phyloP scores from a whole-genome alignment of 495 filamentous ascomycete genomes.

The Hypoxylon fuscum region DNA sequence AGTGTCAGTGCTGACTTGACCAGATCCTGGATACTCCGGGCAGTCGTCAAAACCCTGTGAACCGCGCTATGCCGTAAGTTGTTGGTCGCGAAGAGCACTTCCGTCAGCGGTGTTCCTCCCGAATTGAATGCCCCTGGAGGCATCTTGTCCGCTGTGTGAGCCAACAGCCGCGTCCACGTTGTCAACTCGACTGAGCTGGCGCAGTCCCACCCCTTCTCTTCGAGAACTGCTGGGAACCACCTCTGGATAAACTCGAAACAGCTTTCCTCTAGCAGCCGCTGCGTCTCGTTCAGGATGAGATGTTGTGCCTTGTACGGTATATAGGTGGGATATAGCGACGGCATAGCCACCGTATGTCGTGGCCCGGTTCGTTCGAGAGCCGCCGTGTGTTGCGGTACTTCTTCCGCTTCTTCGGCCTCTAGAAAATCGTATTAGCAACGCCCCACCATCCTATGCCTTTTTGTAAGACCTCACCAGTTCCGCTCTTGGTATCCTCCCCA shows the following conservation, averaged over 20 bases:
- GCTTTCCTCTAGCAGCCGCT: slow-evolving; percentile 52
- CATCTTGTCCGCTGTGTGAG: slow-evolving; percentile 39
- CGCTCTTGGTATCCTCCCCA: slow-evolving; percentile 9
- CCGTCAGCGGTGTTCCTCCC: slow-evolving; percentile 20
- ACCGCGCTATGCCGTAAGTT: slow-evolving; percentile 49
- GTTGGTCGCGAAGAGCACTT: slow-evolving; percentile 42
- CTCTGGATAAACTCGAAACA: slow-evolving; percentile 51
- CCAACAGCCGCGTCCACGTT: slow-evolving; percentile 45
- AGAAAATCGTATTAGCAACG: slow-evolving; percentile 2
- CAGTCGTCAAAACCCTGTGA: slow-evolving; percentile 46
- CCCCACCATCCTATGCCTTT: too few species aligned
- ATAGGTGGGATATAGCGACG: slow-evolving; percentile 50
- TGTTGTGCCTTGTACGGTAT: slow-evolving; percentile 55
- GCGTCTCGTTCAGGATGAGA: slow-evolving; percentile 47
- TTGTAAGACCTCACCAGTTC: background rate
- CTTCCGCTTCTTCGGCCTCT: too few species aligned
- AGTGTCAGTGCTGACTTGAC: slow-evolving; percentile 44
- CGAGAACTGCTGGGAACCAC: slow-evolving; percentile 47
- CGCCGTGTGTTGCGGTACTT: too few species aligned
- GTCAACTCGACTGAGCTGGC: slow-evolving; percentile 53
- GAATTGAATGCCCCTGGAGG: slow-evolving; percentile 29
- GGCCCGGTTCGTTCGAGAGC: slow-evolving; percentile 8
- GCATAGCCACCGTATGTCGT: slow-evolving; percentile 10
- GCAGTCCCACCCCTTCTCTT: slow-evolving; percentile 46
- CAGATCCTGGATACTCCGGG: slow-evolving; percentile 42